These are phyloP conservation scores for Phytopythium sindhum DNA, from an alignment of 352 stramenopile genomes.

Conservation along the genomic window DNA sequence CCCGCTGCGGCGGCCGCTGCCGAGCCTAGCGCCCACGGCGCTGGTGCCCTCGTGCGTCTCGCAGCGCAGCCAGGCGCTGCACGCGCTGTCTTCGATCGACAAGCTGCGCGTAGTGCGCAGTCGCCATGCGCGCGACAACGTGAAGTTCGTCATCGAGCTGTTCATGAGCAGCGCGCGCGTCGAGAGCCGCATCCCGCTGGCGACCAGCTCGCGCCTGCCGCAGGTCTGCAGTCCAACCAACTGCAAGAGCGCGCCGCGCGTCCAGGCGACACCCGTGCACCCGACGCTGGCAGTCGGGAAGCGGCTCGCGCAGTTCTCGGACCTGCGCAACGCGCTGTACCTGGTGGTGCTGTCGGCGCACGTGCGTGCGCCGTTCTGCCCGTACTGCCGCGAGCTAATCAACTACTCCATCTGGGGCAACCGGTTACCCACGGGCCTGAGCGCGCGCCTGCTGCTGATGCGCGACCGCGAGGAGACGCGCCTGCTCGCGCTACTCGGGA, in stretches of 20 bases:
- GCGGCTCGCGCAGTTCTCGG: constrained; percentile 14
- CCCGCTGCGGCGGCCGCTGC: constrained; percentile 6
- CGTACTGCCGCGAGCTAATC: constrained; percentile 22
- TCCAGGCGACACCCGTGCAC: neutral
- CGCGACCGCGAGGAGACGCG: constrained; percentile 6
- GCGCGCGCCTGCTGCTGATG: constrained; percentile 5
- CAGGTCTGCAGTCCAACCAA: neutral
- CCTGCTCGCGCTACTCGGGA: constrained; percentile 14
- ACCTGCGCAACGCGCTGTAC: constrained; percentile 22
- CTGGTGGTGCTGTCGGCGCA: constrained; percentile 15
- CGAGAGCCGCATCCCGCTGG: constrained; percentile 8
- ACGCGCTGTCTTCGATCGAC: constrained; percentile 21
- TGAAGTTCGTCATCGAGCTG: constrained; percentile 3
- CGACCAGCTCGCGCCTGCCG: constrained; percentile 1
- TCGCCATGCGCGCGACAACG: neutral
- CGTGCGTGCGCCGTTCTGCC: constrained; percentile 16
- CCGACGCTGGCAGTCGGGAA: constrained; percentile 9
- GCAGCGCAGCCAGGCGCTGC: constrained; percentile 15
- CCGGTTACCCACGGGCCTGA: constrained; percentile 4
- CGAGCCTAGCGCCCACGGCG: constrained; percentile 22
- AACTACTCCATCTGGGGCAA: constrained; percentile 21
- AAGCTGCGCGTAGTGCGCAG: constrained; percentile 19
- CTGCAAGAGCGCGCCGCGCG: neutral
- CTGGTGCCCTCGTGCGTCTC: constrained; percentile 29
- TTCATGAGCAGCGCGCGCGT: constrained; percentile 1